A percentile compares a stretch with the other conserved stretches of the same genome.
Evolutionary conservation across 1,284 basidiomycete species (phyloP).

Genomic region (Tranzscheliella williamsii): DNA sequence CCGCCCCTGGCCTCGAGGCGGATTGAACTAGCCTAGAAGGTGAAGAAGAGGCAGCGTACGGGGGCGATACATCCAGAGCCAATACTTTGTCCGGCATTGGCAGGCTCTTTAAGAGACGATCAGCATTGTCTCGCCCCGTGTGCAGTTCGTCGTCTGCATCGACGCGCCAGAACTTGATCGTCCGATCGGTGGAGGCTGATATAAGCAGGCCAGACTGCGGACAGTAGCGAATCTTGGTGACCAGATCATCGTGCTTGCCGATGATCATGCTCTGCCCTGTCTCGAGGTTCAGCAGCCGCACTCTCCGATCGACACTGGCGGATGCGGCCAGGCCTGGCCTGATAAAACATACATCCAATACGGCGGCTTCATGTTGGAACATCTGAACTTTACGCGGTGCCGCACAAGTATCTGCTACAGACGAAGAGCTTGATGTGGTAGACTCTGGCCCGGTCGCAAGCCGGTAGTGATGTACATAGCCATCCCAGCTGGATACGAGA

Average conservation of each 20-base stretch:
- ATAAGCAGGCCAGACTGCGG: constrained; percentile 31
- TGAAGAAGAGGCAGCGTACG: constrained; percentile 1
- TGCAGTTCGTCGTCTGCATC: neutral
- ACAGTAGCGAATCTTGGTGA: constrained; percentile 47
- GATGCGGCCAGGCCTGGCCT: constrained; percentile 42
- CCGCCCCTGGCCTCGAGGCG: neutral
- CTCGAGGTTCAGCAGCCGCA: constrained; percentile 46
- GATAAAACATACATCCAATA: constrained; percentile 57
- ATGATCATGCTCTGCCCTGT: constrained; percentile 44
- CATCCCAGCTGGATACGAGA: constrained; percentile 55
- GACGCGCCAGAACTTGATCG: constrained; percentile 47
- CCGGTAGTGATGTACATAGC: constrained; percentile 46
- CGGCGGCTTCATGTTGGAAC: constrained; percentile 53
- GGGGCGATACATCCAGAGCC: constrained; percentile 50
- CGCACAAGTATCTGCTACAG: too few species aligned
- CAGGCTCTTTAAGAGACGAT: constrained; percentile 27
- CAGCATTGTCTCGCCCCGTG: neutral
- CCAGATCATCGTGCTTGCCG: constrained; percentile 52
- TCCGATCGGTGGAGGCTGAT: constrained; percentile 40
- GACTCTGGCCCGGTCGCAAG: neutral
- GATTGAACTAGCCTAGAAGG: constrained; percentile 1
- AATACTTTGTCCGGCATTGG: constrained; percentile 51
- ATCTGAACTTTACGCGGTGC: too few species aligned
- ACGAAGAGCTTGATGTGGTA: neutral
- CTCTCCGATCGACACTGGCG: constrained; percentile 49